Evolutionary conservation across 2,329 filamentous ascomycete species (phyloP).

Genomic region (Penicillium palitans): DNA sequence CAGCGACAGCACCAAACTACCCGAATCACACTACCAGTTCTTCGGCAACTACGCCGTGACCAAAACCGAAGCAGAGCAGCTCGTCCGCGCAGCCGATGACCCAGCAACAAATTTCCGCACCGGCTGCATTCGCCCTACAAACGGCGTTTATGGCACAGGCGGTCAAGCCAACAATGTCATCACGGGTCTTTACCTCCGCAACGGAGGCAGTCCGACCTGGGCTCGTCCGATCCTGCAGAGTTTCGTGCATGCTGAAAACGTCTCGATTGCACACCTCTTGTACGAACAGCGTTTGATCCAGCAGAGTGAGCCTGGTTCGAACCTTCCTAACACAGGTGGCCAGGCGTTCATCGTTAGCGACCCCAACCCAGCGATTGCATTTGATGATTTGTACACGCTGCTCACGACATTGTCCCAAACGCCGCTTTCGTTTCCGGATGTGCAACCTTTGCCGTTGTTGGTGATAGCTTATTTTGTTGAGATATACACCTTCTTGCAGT

Average conservation of each 20-base stretch:
- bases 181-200: conserved; percentile 43
- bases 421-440: conserved; percentile 29
- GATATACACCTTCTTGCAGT: conserved; percentile 32
- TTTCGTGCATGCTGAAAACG: conserved; percentile 54
- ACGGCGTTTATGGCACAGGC: conserved; percentile 54
- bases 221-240: conserved; percentile 50
- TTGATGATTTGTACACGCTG: conserved; percentile 34
- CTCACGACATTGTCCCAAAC: conserved; percentile 33
- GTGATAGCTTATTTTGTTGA: conserved; percentile 36
- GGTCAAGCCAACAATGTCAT: conserved; percentile 43
- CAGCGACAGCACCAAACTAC: conserved; percentile 44
- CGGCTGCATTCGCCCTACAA: conserved; percentile 56
- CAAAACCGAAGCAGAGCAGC: conserved; percentile 54
- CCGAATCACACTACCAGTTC: conserved; percentile 47
- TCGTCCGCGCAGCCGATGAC: conserved; percentile 50
- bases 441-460: conserved; percentile 31
- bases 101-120: conserved; percentile 49
- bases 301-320: conserved; percentile 20
- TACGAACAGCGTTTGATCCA: conserved; percentile 54
- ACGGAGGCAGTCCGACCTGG: conserved; percentile 45
- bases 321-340: conserved; percentile 41
- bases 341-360: conserved; percentile 56
- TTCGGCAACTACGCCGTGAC: conserved; percentile 53
- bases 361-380: conserved; percentile 45
- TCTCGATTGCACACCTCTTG: conserved; percentile 55